Evolutionary conservation across 2,329 filamentous ascomycete genomes (phyloP), one percentile per base, ranked within the genome.

Genomic region (Aschersonia sp.): DNA sequence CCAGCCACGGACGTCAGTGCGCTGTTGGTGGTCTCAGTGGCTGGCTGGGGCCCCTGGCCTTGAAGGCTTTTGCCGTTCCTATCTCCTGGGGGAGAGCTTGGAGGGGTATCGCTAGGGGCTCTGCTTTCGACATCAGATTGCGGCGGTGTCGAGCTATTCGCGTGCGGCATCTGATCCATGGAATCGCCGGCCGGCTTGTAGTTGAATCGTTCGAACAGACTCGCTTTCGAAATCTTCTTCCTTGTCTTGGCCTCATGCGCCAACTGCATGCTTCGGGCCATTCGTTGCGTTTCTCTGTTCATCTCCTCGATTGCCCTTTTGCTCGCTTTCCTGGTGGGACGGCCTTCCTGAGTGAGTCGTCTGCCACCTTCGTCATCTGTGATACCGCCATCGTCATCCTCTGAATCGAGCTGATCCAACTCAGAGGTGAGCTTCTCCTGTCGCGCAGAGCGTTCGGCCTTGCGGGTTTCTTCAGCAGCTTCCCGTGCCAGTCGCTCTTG

Each of bases 241-340:
- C 84, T 89, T 1, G 87, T 94, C 66, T 83, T 87, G 30, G 87
- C 84, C 60, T 95, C 82, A 62, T 97, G 89, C 1, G 85, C 79
- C 45, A 98, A 74, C 63, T 97, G 90, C 77, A 95, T 85, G 59
- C 84, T 94, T 54, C 92, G 77, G 54, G 79, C 83, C 67, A 98
- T 78, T 32, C 92, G 80, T 67, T 98, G 92, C 1, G 90, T 95
- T 65, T 98, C 92, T 49, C 87, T 79, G 56, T 84, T 84, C 83
- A 98, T 95, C 55, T 97, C 90, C 60, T 95, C 87, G 41, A 95
- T 62, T 0, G 92, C 92, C 66, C 88, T 95, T 68, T 90, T 97
- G 68, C 89, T 90, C 0, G 92, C 89, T 61, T 92, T 94, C 10
- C 92, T 78, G 8, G 77, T 74, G 5, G 87, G 82, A 4, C 83